Evolutionary conservation across 805 yeast species (phyloP).

Genomic region (Candida parachauliodes): DNA sequence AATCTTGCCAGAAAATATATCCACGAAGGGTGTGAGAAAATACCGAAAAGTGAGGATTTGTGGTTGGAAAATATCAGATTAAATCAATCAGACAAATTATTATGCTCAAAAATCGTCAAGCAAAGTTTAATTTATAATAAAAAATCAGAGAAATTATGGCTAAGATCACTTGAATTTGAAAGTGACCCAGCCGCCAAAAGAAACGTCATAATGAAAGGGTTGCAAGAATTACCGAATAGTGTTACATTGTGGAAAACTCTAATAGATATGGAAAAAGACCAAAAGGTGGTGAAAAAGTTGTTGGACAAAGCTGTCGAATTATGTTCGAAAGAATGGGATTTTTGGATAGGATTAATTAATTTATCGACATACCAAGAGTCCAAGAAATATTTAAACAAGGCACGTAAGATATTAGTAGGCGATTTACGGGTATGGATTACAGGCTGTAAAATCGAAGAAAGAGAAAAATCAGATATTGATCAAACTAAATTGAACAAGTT

Average conservation of each 20-base stretch:
- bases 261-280: slow-evolving; percentile 55
- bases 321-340: slow-evolving; percentile 57
- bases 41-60: slow-evolving; percentile 64
- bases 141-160: slow-evolving; percentile 65
- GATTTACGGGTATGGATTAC: slow-evolving; percentile 62
- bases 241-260: slow-evolving; percentile 67
- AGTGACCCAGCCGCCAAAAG: slow-evolving; percentile 48
- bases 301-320: slow-evolving; percentile 64
- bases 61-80: slow-evolving; percentile 82
- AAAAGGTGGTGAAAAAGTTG: slow-evolving; percentile 48
- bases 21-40: slow-evolving; percentile 67
- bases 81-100: slow-evolving; percentile 41
- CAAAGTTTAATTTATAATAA: slow-evolving; percentile 61
- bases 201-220: slow-evolving; percentile 63
- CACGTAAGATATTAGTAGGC: slow-evolving; percentile 51
- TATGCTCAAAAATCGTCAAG: slow-evolving; percentile 57
- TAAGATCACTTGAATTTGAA: slow-evolving; percentile 66
- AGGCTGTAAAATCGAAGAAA: slow-evolving; percentile 61
- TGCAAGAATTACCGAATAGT: slow-evolving; percentile 59
- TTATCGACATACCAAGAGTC: slow-evolving; percentile 48
- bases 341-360: slow-evolving; percentile 62
- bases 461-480: slow-evolving; percentile 44
- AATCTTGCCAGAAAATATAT: slow-evolving; percentile 58
- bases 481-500: slow-evolving; percentile 46
- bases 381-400: slow-evolving; percentile 51